These are phyloP conservation scores for Hyphodiscus hymeniophilus DNA, from an alignment of 495 filamentous ascomycete genomes.

Conservation along the genomic window DNA sequence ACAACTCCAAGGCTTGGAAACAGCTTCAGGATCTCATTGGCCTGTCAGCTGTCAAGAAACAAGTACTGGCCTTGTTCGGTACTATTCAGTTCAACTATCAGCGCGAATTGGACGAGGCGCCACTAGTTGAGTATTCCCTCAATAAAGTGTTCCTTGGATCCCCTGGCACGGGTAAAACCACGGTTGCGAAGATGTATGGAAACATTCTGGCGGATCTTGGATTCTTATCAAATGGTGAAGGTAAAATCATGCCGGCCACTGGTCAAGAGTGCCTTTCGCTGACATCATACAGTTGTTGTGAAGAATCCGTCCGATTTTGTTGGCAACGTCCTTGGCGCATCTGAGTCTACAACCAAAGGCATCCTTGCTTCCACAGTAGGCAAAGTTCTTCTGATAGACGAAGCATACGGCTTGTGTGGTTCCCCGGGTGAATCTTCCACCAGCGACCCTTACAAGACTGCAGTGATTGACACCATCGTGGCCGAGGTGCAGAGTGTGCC, in stretches of 20 bases:
- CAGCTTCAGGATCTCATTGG: constrained; percentile 52
- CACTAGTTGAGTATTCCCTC: constrained; percentile 47
- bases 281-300: background rate
- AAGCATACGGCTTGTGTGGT: constrained; percentile 60
- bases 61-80: constrained; percentile 46
- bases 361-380: constrained; percentile 58
- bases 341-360: constrained; percentile 63
- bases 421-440: constrained; percentile 18
- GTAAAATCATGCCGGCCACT: constrained; percentile 22
- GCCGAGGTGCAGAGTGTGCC: constrained; percentile 71
- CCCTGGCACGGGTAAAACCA: constrained; percentile 72
- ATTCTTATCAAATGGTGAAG: constrained; percentile 52
- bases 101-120: constrained; percentile 52
- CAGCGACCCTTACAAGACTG: constrained; percentile 48
- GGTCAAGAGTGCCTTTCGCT: background rate
- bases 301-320: constrained; percentile 73
- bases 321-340: constrained; percentile 52
- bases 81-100: constrained; percentile 53
- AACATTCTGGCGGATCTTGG: constrained; percentile 55
- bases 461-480: constrained; percentile 72
- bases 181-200: constrained; percentile 67
- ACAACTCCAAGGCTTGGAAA: constrained; percentile 40
- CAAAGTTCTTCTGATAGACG: constrained; percentile 72
- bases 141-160: constrained; percentile 64
- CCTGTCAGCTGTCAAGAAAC: constrained; percentile 53